These are phyloP conservation scores for Suillus occidentalis DNA, from an alignment of 768 basidiomycete genomes.

Conservation along the genomic window DNA sequence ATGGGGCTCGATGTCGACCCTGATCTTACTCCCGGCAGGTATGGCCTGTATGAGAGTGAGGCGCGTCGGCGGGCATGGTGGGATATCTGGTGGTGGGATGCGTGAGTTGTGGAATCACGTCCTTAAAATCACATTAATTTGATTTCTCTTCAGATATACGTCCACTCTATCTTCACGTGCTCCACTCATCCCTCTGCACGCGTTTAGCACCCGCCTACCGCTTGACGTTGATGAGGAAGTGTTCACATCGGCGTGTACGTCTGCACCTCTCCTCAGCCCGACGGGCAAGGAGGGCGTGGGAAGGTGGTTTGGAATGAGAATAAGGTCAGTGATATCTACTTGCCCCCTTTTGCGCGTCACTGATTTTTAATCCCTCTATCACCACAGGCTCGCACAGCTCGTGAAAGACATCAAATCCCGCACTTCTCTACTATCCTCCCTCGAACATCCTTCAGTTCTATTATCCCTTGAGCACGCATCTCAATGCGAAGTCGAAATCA, in stretches of 20 bases:
- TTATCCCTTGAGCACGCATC: constrained; percentile 63
- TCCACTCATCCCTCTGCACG: constrained; percentile 54
- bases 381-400: constrained; percentile 55
- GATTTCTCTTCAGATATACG: background rate
- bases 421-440: background rate
- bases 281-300: constrained; percentile 9
- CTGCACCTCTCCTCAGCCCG: constrained; percentile 40
- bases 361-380: constrained; percentile 7
- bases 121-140: background rate
- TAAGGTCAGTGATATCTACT: constrained; percentile 28
- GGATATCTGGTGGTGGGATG: constrained; percentile 76
- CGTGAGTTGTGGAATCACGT: constrained; percentile 47
- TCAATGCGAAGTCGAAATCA: constrained; percentile 55
- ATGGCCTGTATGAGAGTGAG: constrained; percentile 51
- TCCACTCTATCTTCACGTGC: constrained; percentile 1
- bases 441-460: constrained; percentile 16
- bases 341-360: background rate
- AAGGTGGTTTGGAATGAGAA: constrained; percentile 62
- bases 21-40: constrained; percentile 48
- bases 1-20: constrained; percentile 66
- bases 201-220: constrained; percentile 58
- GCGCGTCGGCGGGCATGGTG: constrained; percentile 67
- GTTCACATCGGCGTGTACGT: constrained; percentile 47
- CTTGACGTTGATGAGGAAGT: constrained; percentile 55
- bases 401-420: constrained; percentile 54